These are phyloP conservation scores for Apiospora marii DNA, from an alignment of 2,329 filamentous ascomycete species.

Conservation along the genomic window DNA sequence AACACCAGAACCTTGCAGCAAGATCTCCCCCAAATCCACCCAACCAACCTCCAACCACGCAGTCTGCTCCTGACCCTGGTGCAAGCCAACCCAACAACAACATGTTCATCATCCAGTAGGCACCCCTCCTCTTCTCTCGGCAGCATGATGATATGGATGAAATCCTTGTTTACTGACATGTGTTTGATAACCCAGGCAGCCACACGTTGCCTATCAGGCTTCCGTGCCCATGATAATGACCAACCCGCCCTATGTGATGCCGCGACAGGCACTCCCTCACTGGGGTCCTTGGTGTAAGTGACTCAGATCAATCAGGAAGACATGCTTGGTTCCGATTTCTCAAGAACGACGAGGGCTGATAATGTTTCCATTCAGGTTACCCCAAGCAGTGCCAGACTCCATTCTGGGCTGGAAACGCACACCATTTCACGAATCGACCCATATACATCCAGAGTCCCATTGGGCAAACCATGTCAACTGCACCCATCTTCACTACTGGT, in stretches of 20 bases:
- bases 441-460: neutral
- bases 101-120: constrained; percentile 16
- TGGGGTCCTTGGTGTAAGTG: constrained; percentile 19
- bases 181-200: neutral
- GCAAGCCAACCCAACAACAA: neutral
- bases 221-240: neutral
- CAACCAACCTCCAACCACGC: neutral
- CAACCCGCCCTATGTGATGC: neutral
- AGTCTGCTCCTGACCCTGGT: neutral
- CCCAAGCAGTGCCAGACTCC: neutral
- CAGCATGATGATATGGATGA: neutral
- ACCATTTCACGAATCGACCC: constrained; percentile 15
- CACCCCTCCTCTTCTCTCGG: neutral
- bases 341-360: neutral
- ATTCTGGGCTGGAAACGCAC: neutral
- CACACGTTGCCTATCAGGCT: neutral
- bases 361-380: neutral
- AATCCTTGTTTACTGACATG: neutral
- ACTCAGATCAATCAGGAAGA: neutral
- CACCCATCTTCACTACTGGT: neutral
- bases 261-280: neutral
- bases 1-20: neutral
- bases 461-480: neutral
- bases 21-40: neutral
- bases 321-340: neutral